Evolutionary conservation across 208 protist genomes (phyloP), one percentile per base, ranked within the genome.

Genomic region (Plasmodiophora brassicae): DNA sequence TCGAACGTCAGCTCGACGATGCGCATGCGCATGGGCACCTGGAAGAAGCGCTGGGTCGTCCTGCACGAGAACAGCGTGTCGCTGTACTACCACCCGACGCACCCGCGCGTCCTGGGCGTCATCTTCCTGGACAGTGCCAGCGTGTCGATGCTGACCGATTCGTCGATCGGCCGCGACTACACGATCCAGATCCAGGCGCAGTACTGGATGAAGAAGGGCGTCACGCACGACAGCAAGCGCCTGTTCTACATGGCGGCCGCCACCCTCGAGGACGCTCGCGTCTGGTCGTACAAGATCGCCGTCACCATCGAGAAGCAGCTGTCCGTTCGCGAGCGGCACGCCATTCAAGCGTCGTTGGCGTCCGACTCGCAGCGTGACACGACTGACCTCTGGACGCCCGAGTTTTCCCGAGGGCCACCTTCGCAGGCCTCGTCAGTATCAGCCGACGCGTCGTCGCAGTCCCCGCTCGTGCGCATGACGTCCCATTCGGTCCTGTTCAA

Each of bases 131-230:
- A 78, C n/a, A 32, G n/a, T 38, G 5, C 65, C n/a, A 78, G 65
- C 65, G 65, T 78, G 5, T 36, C 14, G 5, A 78, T 78, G 65
- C 14, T 32, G 5, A n/a, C 65, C 32, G 14, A 8, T 36, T 36
- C 5, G 14, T 57, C 50, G 25, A 5, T 78, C n/a, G 65, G 65
- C 5, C 65, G 65, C 32, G 65, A 78, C n/a, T 78, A 44, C n/a
- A 78, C 65, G n/a, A 78, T 78, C n/a, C 65, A 78, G n/a, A 32
- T 78, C 65, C 65, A 78, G n/a, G 65, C 65, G 5, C 65, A 78
- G n/a, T 78, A 78, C n/a, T 78, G 65, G 65, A 78, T 32, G 65
- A 78, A 78, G 65, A 78, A 78, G 41, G 65, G 65, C n/a, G 41
- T 32, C 20, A 8, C 65, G 5, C 32, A 32, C n/a, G 5, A 78